These are phyloP conservation scores for Trichoderma reesei DNA, from an alignment of 495 filamentous ascomycete genomes.

Conservation along the genomic window DNA sequence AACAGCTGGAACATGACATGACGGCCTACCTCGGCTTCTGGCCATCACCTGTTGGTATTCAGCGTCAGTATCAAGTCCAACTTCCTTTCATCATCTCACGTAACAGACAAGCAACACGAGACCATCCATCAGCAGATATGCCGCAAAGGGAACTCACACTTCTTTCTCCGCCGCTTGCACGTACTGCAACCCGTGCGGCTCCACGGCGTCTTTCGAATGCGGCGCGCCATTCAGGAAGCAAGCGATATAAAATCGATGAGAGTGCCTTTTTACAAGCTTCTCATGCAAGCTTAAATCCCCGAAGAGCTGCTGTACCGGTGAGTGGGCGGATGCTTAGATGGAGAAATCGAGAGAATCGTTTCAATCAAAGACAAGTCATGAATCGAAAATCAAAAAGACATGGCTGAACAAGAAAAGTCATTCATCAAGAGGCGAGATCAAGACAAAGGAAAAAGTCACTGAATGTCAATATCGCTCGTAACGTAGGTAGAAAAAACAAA, in stretches of 20 bases:
- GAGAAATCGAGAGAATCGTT: background rate
- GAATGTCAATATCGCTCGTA: no score
- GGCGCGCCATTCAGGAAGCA: background rate
- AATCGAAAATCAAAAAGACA: background rate
- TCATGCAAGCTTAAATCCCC: background rate
- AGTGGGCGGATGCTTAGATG: background rate
- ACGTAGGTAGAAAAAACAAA: no score
- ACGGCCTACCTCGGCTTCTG: background rate
- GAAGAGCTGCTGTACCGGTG: no score
- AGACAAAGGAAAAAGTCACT: no score
- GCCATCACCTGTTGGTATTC: slow-evolving; percentile 1
- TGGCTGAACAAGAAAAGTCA: no score
- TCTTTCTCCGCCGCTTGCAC: slow-evolving; percentile 3
- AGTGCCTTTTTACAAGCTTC: background rate
- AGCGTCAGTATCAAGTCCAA: background rate
- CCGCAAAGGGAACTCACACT: background rate
- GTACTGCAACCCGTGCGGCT: slow-evolving; percentile 4
- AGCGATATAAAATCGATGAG: background rate
- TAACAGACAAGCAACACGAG: background rate
- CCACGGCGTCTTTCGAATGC: slow-evolving; percentile 3
- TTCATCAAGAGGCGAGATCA: no score
- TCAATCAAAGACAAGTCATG: background rate
- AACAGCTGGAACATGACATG: background rate
- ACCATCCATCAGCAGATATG: no score
- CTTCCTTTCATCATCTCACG: background rate